Conservation (phyloP, 129 eudicot species). For the Pulicaria dysenterica region DNA sequence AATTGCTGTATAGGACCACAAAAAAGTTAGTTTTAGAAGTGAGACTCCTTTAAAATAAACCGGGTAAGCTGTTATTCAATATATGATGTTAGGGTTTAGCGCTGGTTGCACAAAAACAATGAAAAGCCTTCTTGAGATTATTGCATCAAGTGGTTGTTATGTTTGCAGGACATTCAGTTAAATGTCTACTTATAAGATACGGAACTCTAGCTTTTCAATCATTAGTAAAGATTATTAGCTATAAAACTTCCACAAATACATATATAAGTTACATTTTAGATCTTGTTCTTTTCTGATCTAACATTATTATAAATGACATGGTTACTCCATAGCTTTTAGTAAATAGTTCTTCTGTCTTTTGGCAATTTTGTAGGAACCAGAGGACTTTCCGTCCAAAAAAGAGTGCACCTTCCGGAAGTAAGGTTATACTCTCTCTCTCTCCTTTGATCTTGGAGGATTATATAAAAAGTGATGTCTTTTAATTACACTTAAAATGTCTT, state of each 20-base stretch:
- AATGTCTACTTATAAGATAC: neutral
- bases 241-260: neutral
- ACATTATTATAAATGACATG: neutral
- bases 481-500: neutral
- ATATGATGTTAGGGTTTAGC: neutral
- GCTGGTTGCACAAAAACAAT: neutral
- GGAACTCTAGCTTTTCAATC: neutral
- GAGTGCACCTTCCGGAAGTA: conserved; percentile 97
- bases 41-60: too few species aligned
- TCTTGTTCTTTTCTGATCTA: conserved; percentile 10
- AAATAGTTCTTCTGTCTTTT: conserved; percentile 8
- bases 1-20: too few species aligned
- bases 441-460: neutral
- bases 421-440: conserved; percentile 46
- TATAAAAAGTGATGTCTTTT: neutral
- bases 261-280: neutral
- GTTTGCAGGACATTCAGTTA: neutral
- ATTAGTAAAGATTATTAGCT: neutral
- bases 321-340: neutral
- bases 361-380: conserved; percentile 65
- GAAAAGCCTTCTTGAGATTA: neutral
- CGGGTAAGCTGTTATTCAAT: neutral
- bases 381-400: conserved; percentile 91
- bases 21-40: too few species aligned
- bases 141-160: neutral